Evolutionary conservation across 1,284 basidiomycete species (phyloP), one percentile per base, ranked within the genome.

Genomic region (Apiotrichum mycotoxinovorans): DNA sequence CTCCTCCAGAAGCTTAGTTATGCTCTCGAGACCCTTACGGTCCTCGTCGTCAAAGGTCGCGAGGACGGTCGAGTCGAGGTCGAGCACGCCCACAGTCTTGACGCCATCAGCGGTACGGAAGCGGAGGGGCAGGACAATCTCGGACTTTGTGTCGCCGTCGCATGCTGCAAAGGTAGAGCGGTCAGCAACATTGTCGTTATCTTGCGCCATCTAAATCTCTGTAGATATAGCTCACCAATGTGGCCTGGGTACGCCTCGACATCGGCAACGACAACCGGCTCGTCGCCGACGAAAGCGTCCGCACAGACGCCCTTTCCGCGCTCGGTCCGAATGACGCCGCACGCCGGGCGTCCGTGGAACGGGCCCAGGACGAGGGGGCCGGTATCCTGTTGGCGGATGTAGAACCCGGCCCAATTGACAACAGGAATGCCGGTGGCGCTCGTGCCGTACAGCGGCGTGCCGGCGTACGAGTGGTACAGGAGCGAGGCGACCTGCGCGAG

Each of bases 351-450:
- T 48, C 91, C 91, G 64, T 85, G 87, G 76, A 92, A 95, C 0
- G 91, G 91, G 0, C 87, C 91, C 3, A 93, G 79, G 41, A 90
- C 78, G 12, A 93, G 79, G 44, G 46, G 49, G 42, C 5, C 46
- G 26, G 30, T 30, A 12, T 51, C 56, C 30, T 30, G n/a, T 17
- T 27, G 23, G 64, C 83, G 77, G 54, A 93, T 76, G 77, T 95
- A 94, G 78, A 95, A 93, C 22, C 91, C 90, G 91, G 43, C 18
- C 91, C 91, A 94, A 69, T 92, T 93, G 25, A 93, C 89, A 7
- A 87, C 83, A 1, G 73, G 67, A 81, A 18, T 17, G 82, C 56
- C 80, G 79, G 5, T 77, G 81, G 43, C 54, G 34, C 54, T 43
- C 2, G 59, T 25, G 30, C 89, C 89, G 70, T 91, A 92, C 65